phyloP scores from a whole-genome alignment of 2,329 filamentous ascomycete species.

The Paecilomyces formosus region DNA sequence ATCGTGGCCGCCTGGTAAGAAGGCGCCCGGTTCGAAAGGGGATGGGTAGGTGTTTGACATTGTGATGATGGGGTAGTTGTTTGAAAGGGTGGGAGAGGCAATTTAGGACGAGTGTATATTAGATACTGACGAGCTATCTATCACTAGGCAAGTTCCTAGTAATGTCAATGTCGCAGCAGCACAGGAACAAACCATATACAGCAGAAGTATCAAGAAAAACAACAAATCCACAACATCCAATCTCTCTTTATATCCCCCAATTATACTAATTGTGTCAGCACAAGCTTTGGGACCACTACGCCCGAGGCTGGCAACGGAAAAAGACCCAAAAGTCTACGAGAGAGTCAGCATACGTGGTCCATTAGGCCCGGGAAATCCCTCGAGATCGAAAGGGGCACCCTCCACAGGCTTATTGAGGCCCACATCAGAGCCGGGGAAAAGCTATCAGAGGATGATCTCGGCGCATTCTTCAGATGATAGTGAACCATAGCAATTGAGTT shows the following conservation, averaged over 20 bases:
- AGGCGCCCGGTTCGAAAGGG: background rate
- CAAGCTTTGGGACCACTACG: background rate
- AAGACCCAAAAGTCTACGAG: background rate
- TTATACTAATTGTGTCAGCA: background rate
- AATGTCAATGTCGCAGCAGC: no score
- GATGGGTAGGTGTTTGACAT: background rate
- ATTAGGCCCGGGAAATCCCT: background rate
- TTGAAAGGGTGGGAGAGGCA: background rate
- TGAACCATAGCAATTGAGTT: no score
- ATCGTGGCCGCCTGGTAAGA: background rate
- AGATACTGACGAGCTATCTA: background rate
- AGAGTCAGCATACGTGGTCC: no score
- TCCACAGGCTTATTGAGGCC: background rate
- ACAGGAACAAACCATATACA: no score
- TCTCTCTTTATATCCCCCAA: background rate
- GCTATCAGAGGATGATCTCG: background rate
- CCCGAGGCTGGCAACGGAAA: background rate
- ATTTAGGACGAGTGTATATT: background rate
- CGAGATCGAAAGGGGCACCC: background rate
- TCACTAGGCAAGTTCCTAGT: background rate
- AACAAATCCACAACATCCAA: background rate
- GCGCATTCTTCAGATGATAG: no score
- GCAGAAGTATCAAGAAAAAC: background rate
- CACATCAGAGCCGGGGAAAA: background rate
- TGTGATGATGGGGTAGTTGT: background rate